These are phyloP conservation scores for Lyophyllum decastes DNA, from an alignment of 768 basidiomycete species.

Conservation along the genomic window DNA sequence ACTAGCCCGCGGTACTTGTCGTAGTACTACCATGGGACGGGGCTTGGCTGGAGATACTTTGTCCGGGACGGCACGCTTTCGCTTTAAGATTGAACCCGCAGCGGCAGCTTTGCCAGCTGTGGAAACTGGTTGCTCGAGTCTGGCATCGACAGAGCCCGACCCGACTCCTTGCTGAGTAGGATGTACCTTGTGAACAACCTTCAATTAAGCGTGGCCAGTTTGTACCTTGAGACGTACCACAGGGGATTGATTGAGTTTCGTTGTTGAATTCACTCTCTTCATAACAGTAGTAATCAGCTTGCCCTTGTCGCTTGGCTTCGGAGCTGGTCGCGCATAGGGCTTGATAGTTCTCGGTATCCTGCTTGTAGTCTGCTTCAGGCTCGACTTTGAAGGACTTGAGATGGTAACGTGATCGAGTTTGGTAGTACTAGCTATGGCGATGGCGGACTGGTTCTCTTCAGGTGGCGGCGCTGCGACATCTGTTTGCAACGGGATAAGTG, in stretches of 20 bases:
- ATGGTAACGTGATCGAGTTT: constrained; percentile 20
- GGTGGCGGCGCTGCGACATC: constrained; percentile 24
- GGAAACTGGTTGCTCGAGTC: background rate
- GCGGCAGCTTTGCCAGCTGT: background rate
- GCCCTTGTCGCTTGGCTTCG: constrained; percentile 11
- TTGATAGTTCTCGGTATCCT: constrained; percentile 65
- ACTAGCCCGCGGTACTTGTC: constrained; percentile 27
- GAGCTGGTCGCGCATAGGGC: constrained; percentile 51
- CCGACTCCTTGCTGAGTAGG: background rate
- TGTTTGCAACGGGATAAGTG: constrained; percentile 25
- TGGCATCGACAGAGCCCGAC: constrained; percentile 1
- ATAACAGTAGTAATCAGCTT: constrained; percentile 8
- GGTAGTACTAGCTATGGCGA: constrained; percentile 13
- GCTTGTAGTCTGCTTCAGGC: constrained; percentile 53
- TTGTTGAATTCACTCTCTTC: constrained; percentile 22
- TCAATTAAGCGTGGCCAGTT: background rate
- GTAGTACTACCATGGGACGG: constrained; percentile 26
- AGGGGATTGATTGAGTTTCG: constrained; percentile 15
- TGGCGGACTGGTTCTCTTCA: constrained; percentile 28
- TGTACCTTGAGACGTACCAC: background rate
- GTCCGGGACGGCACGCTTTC: constrained; percentile 41
- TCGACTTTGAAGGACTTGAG: constrained; percentile 41
- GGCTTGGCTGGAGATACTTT: constrained; percentile 23
- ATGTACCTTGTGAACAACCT: background rate
- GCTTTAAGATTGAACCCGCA: constrained; percentile 32